These are phyloP conservation scores for Jackrogersella multiformis DNA, from an alignment of 495 filamentous ascomycete species.

Conservation along the genomic window DNA sequence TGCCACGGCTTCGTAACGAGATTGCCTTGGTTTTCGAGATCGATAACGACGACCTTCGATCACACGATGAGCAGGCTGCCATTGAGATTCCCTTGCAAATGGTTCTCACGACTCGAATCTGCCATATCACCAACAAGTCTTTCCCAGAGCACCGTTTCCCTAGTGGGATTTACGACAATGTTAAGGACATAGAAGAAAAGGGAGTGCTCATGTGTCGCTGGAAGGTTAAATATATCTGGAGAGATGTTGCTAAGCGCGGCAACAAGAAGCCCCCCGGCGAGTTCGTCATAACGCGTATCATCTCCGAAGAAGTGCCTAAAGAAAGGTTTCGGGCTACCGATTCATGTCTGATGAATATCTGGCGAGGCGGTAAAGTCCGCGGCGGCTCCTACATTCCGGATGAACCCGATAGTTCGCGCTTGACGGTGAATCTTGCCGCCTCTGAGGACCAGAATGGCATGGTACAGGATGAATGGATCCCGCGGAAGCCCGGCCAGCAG, in stretches of 20 bases:
- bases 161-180: constrained; percentile 24
- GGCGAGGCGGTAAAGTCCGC: constrained; percentile 51
- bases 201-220: constrained; percentile 55
- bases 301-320: constrained; percentile 40
- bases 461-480: constrained; percentile 4
- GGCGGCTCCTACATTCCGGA: constrained; percentile 47
- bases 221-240: constrained; percentile 41
- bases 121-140: constrained; percentile 62
- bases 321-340: constrained; percentile 31
- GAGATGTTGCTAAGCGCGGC: constrained; percentile 20
- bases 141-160: constrained; percentile 54
- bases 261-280: constrained; percentile 43
- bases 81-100: constrained; percentile 52
- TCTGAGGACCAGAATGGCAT: not conserved
- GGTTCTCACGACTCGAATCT: constrained; percentile 49
- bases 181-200: constrained; percentile 37
- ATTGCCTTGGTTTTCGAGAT: constrained; percentile 61
- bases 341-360: constrained; percentile 42
- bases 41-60: constrained; percentile 52
- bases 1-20: constrained; percentile 62
- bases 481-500: constrained; percentile 45
- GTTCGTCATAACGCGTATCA: constrained; percentile 43
- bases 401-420: constrained; percentile 3
- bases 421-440: constrained; percentile 27
- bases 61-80: constrained; percentile 53